Evolutionary conservation across 2,329 filamentous ascomycete genomes (phyloP).

Genomic region (Ceratocystis diversiconidia): DNA sequence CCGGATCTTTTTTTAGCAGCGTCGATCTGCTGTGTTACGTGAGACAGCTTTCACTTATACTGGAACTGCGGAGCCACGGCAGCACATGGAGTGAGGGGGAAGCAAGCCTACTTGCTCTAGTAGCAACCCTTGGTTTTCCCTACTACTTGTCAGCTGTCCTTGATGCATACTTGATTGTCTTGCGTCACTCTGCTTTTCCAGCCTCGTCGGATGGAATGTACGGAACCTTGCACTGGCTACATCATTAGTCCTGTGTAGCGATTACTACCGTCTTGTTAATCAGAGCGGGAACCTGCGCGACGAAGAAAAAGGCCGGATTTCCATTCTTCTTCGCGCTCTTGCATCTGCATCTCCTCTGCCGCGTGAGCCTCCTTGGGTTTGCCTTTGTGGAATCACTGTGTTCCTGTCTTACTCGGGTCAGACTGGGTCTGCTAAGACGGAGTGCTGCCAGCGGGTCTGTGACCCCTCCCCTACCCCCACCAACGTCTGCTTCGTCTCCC

Average conservation of each 20-base stretch:
- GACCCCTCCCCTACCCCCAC: neutral
- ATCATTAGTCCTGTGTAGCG: neutral
- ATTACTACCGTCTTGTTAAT: neutral
- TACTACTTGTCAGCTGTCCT: neutral
- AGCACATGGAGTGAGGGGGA: neutral
- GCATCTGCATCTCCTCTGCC: neutral
- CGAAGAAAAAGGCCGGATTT: neutral
- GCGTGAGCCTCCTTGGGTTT: neutral
- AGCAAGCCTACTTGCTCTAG: neutral
- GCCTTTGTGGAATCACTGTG: neutral
- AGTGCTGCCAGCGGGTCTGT: neutral
- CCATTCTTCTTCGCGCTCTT: too few relatives aligned
- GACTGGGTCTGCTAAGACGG: constrained; percentile 8
- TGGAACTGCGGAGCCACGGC: neutral
- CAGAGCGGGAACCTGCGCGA: neutral
- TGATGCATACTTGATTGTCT: neutral
- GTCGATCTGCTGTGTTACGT: neutral
- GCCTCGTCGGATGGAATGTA: neutral
- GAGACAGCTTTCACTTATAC: neutral
- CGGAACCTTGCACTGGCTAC: neutral
- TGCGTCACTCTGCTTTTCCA: neutral
- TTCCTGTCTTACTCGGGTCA: constrained; percentile 10
- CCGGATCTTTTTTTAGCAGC: neutral
- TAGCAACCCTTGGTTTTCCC: neutral
- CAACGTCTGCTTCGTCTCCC: too few relatives aligned